phyloP scores from a whole-genome alignment of 2,329 filamentous ascomycete species.

The Fusarium nygamai region DNA sequence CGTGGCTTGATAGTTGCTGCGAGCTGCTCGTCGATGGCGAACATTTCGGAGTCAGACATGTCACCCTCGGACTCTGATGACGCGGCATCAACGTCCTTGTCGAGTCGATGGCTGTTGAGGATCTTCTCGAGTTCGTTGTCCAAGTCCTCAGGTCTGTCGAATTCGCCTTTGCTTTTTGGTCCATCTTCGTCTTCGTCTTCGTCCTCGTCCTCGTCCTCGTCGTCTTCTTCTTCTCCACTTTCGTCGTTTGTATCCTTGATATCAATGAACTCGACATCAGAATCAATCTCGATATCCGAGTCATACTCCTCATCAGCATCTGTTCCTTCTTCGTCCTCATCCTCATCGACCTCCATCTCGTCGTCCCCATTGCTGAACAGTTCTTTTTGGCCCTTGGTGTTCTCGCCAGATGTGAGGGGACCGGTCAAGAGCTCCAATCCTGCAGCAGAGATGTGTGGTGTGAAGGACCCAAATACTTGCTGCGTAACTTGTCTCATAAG shows the following conservation, averaged over 20 bases:
- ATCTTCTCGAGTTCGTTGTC: conserved; percentile 82
- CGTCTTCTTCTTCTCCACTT: conserved; percentile 55
- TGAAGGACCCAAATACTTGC: conserved; percentile 87
- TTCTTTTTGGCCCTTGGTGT: conserved; percentile 81
- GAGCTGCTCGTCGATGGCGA: conserved; percentile 84
- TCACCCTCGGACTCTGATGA: conserved; percentile 74
- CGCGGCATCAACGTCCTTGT: conserved; percentile 66
- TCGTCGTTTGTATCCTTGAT: conserved; percentile 54
- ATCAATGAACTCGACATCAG: conserved; percentile 62
- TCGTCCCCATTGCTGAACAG: conserved; percentile 79
- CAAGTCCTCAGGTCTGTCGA: conserved; percentile 60
- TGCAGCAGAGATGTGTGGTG: conserved; percentile 75
- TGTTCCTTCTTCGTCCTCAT: conserved; percentile 53
- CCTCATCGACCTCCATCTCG: conserved; percentile 61
- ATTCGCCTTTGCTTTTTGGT: conserved; percentile 54
- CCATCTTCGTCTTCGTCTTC: conserved; percentile 55
- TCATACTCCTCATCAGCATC: conserved; percentile 55
- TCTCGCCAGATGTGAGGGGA: conserved; percentile 83
- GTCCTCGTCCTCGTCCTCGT: conserved; percentile 58
- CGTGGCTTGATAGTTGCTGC: conserved; percentile 86
- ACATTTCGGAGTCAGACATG: conserved; percentile 97
- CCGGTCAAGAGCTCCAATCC: conserved; percentile 74
- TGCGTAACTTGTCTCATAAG: conserved; percentile 87
- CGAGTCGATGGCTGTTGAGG: conserved; percentile 74
- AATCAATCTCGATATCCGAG: conserved; percentile 60